Base-by-base conservation (phyloP, 371 early-diverging fungal genomes). In the Mortierella sp. region DNA sequence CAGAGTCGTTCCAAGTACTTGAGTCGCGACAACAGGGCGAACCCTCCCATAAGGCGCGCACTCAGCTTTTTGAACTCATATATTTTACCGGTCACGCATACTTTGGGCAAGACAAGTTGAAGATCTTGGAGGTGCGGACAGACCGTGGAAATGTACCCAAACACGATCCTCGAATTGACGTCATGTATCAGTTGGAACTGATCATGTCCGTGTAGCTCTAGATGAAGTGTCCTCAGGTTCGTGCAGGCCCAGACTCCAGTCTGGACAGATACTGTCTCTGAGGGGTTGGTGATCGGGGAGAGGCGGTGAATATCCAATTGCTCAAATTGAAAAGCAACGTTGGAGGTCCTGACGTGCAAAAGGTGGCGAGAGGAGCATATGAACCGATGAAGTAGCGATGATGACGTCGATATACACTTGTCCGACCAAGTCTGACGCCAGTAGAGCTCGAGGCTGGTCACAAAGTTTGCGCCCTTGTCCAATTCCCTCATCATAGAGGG, bases 301-400 rank as follows among this genome's bases (percentile, higher is more conserved):
- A 38, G 65, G 38, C 42, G 65, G 38, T 65, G 65, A 38, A 65
- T 34, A 38, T 65, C 65, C 16, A 65, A 38, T 21, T 65, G 65
- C 65, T 65, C 65, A 21, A 65, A 65, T 38, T 65, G 65, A 31
- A 65, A 65, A 16, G 65, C 38, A 10, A 38, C 6, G 21, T 65
- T 65, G 38, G 65, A 34, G 65, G 65, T 65, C 65, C 24, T 65
- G 65, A 65, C 65, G 38, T 65, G 65, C 38, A 65, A 65, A 38
- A 65, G 65, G 65, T 65, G 65, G 34, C 21, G 38, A 19, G 65
- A 65, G 21, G 3, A 34, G 19, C 65, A 65, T 38, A 65, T 38
- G 34, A 65, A 38, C 34, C 65, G 38, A 21, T 65, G 65, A 8
- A 65, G 65, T 5, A 65, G 16, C 65, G 21, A 65, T 3, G 65